These are phyloP conservation scores for Cercospora zeina DNA, from an alignment of 2,329 filamentous ascomycete genomes.

Conservation along the genomic window DNA sequence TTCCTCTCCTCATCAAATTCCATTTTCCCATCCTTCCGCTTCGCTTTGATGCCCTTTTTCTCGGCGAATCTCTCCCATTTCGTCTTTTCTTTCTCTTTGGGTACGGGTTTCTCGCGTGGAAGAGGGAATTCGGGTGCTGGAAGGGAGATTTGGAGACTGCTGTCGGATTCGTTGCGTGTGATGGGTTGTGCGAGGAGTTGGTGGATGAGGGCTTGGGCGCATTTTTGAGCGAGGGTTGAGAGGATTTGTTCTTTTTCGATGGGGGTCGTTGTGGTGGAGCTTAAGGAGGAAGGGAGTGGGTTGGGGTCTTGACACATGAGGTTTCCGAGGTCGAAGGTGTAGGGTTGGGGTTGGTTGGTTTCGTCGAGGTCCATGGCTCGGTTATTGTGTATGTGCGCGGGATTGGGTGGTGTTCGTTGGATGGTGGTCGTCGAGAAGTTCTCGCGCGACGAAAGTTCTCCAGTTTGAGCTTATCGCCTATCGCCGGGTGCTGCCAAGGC, in stretches of 20 bases:
- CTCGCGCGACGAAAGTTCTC: constrained; percentile 9
- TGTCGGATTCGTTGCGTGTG: constrained; percentile 62
- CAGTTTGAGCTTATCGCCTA: constrained; percentile 5
- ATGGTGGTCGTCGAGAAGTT: neutral
- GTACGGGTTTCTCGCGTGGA: constrained; percentile 89
- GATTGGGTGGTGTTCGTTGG: neutral
- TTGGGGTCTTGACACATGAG: constrained; percentile 86
- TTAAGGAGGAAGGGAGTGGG: constrained; percentile 61
- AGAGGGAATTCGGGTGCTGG: constrained; percentile 69
- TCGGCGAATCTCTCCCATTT: constrained; percentile 96
- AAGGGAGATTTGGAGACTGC: constrained; percentile 70
- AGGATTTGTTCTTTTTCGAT: constrained; percentile 65
- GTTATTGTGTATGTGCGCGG: neutral
- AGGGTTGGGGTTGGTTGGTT: constrained; percentile 74
- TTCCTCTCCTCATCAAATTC: constrained; percentile 80
- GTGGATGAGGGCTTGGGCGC: constrained; percentile 88
- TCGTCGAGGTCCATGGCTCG: constrained; percentile 22
- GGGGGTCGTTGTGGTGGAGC: constrained; percentile 33
- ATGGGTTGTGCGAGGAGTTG: constrained; percentile 87
- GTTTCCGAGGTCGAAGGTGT: constrained; percentile 87
- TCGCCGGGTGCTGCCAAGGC: neutral
- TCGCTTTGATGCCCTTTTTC: constrained; percentile 94
- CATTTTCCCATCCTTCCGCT: constrained; percentile 77
- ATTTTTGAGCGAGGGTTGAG: constrained; percentile 75
- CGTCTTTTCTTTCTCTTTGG: constrained; percentile 75